These are phyloP conservation scores for Aphanomyces invadans DNA, from an alignment of 352 stramenopile genomes.

Conservation along the genomic window DNA sequence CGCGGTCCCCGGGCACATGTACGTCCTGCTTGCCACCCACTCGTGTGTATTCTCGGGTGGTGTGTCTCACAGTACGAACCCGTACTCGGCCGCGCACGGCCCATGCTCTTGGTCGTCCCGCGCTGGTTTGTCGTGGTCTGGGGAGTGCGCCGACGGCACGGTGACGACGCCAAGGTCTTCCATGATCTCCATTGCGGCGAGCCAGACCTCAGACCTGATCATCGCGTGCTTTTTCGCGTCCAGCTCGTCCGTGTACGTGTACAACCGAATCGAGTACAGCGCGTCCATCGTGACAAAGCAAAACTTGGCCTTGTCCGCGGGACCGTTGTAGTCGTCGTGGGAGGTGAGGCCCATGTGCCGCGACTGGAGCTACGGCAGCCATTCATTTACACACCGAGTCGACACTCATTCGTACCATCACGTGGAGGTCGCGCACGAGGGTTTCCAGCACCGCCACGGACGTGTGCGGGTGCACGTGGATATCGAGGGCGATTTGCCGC, in stretches of 20 bases:
- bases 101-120: too few relatives aligned
- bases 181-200: conserved; percentile 84
- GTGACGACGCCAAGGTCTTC: conserved; percentile 68
- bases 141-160: too few relatives aligned
- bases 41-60: too few relatives aligned
- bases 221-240: conserved; percentile 82
- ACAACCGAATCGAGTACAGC: conserved; percentile 73
- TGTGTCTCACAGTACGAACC: too few relatives aligned
- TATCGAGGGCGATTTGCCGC: conserved; percentile 65
- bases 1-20: too few relatives aligned
- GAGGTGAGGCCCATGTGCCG: conserved; percentile 79
- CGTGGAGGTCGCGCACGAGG: conserved; percentile 53
- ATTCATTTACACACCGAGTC: not conserved
- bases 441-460: conserved; percentile 44
- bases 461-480: conserved; percentile 42
- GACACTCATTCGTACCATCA: conserved; percentile 33
- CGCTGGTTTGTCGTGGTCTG: too few relatives aligned
- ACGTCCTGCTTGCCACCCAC: too few relatives aligned
- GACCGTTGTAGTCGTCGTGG: conserved; percentile 75
- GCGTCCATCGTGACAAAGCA: conserved; percentile 85
- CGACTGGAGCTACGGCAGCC: conserved; percentile 40
- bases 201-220: conserved; percentile 85
- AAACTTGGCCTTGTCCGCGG: conserved; percentile 67
- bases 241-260: conserved; percentile 81
- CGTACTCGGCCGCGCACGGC: too few relatives aligned